These are phyloP conservation scores for Mrakia gelida DNA, from an alignment of 768 basidiomycete genomes.

Conservation along the genomic window DNA sequence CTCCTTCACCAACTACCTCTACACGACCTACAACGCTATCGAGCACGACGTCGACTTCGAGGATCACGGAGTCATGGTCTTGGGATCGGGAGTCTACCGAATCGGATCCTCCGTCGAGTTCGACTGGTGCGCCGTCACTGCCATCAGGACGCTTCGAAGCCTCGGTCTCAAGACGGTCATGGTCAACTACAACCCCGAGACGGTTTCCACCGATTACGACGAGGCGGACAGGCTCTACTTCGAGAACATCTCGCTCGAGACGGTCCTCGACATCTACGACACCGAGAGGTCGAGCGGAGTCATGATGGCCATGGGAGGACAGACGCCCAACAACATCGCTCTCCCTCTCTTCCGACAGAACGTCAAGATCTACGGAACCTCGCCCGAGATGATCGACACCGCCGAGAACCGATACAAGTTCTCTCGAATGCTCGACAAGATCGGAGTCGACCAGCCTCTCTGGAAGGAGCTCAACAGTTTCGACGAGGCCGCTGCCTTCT, in stretches of 20 bases:
- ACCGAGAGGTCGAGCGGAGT: constrained; percentile 80
- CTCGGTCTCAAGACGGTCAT: constrained; percentile 91
- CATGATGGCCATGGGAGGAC: constrained; percentile 96
- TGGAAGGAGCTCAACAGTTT: constrained; percentile 97
- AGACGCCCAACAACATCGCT: constrained; percentile 98
- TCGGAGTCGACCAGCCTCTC: constrained; percentile 93
- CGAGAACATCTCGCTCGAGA: constrained; percentile 95
- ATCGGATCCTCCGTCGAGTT: constrained; percentile 99
- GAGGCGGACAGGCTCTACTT: constrained; percentile 98
- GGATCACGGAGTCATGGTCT: constrained; percentile 92
- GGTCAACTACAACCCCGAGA: constrained; percentile 99
- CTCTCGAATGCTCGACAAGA: constrained; percentile 92
- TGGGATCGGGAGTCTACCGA: constrained; percentile 96
- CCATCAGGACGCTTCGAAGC: constrained; percentile 92
- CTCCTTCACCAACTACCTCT: constrained; percentile 96
- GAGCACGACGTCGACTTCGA: constrained; percentile 86
- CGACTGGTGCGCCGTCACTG: constrained; percentile 98
- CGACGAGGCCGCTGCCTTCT: constrained; percentile 81
- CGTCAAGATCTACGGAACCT: constrained; percentile 97
- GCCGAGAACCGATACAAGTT: constrained; percentile 99
- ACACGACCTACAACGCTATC: constrained; percentile 94
- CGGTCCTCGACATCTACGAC: constrained; percentile 95
- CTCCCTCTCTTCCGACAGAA: constrained; percentile 92
- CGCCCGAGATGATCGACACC: constrained; percentile 98
- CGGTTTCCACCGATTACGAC: constrained; percentile 97